Percentiles rank a stretch among this genome's conserved stretches.
Conservation (phyloP, 1,284 basidiomycete genomes). For the Malassezia pachydermatis region DNA sequence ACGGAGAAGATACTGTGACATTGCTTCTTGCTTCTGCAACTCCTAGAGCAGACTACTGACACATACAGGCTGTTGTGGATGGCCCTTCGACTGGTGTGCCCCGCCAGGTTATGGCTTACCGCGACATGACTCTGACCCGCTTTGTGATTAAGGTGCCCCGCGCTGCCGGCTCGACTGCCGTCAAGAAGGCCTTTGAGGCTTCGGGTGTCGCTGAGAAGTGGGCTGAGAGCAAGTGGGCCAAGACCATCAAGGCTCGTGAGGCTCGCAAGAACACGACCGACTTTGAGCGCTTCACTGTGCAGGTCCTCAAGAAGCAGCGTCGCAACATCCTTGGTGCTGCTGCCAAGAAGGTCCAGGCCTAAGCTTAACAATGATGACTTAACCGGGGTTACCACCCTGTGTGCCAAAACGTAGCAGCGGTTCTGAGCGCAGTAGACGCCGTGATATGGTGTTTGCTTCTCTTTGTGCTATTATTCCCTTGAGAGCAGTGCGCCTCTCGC, state of each 20-base stretch:
- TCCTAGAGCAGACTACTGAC: not conserved
- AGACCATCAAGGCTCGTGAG: slow-evolving; percentile 70
- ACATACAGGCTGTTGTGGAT: slow-evolving; percentile 76
- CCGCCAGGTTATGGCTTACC: slow-evolving; percentile 83
- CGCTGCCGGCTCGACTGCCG: slow-evolving; percentile 66
- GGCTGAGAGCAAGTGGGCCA: slow-evolving; percentile 72
- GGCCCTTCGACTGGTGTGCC: slow-evolving; percentile 81
- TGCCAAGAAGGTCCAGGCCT: slow-evolving; percentile 39
- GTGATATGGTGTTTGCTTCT: slow-evolving; percentile 2
- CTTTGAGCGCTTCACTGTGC: slow-evolving; percentile 65
- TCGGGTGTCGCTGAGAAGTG: slow-evolving; percentile 66
- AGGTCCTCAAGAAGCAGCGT: slow-evolving; percentile 54
- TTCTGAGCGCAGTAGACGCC: slow-evolving; percentile 5
- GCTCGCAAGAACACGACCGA: slow-evolving; percentile 71
- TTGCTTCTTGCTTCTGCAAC: no score
- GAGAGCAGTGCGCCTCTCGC: slow-evolving; percentile 14
- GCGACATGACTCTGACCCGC: slow-evolving; percentile 82
- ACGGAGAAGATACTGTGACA: no score
- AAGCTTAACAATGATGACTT: slow-evolving; percentile 17
- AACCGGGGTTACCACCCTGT: not conserved
- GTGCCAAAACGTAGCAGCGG: slow-evolving; percentile 16
- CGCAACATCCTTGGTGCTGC: slow-evolving; percentile 48
- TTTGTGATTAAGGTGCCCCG: slow-evolving; percentile 78
- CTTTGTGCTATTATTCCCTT: slow-evolving; percentile 20
- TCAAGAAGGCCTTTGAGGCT: slow-evolving; percentile 81